phyloP scores from a whole-genome alignment of 2,329 filamentous ascomycete genomes.

The Basipetospora chlamydospora region DNA sequence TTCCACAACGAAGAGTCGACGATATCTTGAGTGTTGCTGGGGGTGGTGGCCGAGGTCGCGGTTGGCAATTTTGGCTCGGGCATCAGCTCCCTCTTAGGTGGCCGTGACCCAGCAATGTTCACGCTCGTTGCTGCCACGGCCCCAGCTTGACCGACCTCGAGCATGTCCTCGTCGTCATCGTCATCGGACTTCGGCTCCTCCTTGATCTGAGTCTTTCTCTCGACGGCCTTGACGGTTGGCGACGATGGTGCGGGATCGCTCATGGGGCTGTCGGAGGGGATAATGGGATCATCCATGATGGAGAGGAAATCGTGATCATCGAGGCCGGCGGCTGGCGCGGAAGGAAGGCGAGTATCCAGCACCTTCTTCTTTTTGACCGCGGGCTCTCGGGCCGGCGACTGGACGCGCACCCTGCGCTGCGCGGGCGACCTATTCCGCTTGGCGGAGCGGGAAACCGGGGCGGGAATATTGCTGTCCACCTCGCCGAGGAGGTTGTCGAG shows the following conservation, averaged over 20 bases:
- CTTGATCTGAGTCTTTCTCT: slow-evolving; percentile 48
- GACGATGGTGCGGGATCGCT: slow-evolving; percentile 80
- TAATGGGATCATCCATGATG: slow-evolving; percentile 43
- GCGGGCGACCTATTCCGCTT: slow-evolving; percentile 58
- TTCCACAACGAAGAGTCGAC: slow-evolving; percentile 83
- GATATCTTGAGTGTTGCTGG: too few relatives aligned
- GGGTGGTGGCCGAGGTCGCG: not conserved
- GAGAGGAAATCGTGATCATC: slow-evolving; percentile 41
- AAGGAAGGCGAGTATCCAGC: slow-evolving; percentile 28
- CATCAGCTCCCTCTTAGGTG: slow-evolving; percentile 58
- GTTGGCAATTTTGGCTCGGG: slow-evolving; percentile 19
- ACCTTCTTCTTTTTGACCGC: slow-evolving; percentile 42
- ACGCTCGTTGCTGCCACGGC: slow-evolving; percentile 55
- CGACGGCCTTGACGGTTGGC: slow-evolving; percentile 63
- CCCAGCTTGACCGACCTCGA: slow-evolving; percentile 73
- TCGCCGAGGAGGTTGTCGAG: slow-evolving; percentile 72
- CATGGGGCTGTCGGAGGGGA: slow-evolving; percentile 47
- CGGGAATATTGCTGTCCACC: slow-evolving; percentile 61
- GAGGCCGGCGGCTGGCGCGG: slow-evolving; percentile 35
- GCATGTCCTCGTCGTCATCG: slow-evolving; percentile 66
- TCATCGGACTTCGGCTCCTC: slow-evolving; percentile 45
- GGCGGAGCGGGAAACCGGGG: slow-evolving; percentile 37
- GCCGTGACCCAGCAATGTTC: slow-evolving; percentile 68
- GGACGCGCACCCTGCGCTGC: slow-evolving; percentile 61
- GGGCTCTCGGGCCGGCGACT: slow-evolving; percentile 56